A percentile compares a stretch with the other conserved stretches of the same genome.
Evolutionary conservation across 2,329 filamentous ascomycete genomes (phyloP).

Genomic region (Sporothrix luriei): DNA sequence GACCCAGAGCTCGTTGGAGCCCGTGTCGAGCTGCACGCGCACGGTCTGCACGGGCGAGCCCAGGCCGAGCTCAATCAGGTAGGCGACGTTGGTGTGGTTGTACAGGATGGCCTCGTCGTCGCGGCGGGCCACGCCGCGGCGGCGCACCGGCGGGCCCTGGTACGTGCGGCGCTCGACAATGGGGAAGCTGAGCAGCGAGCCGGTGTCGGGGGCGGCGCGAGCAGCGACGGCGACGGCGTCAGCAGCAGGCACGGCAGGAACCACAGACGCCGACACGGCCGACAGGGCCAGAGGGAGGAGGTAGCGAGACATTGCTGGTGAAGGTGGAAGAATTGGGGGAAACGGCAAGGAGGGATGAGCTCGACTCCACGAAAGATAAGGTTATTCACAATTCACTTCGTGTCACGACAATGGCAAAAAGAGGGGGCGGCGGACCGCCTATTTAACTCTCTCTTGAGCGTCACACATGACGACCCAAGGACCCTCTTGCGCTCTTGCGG

Average conservation of each 20-base stretch:
- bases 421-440: not conserved
- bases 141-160: not conserved
- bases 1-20: conserved; percentile 59
- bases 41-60: conserved; percentile 55
- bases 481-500: too few relatives aligned
- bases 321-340: not conserved
- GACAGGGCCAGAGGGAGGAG: conserved; percentile 31
- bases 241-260: not conserved
- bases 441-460: conserved; percentile 18
- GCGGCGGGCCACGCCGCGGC: conserved; percentile 17
- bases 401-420: not conserved
- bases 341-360: too few relatives aligned
- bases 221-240: not conserved
- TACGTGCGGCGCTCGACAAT: conserved; percentile 27
- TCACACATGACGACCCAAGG: not conserved
- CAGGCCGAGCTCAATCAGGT: conserved; percentile 44
- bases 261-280: conserved; percentile 29
- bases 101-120: conserved; percentile 31
- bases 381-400: conserved; percentile 1
- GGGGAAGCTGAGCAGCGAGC: conserved; percentile 29
- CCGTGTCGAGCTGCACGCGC: conserved; percentile 56
- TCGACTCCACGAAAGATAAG: not conserved
- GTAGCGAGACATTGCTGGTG: conserved; percentile 25
- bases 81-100: conserved; percentile 34
- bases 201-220: conserved; percentile 1